These are phyloP conservation scores for Marsdenia floribunda DNA, from an alignment of 257 asterid species.

Conservation along the genomic window DNA sequence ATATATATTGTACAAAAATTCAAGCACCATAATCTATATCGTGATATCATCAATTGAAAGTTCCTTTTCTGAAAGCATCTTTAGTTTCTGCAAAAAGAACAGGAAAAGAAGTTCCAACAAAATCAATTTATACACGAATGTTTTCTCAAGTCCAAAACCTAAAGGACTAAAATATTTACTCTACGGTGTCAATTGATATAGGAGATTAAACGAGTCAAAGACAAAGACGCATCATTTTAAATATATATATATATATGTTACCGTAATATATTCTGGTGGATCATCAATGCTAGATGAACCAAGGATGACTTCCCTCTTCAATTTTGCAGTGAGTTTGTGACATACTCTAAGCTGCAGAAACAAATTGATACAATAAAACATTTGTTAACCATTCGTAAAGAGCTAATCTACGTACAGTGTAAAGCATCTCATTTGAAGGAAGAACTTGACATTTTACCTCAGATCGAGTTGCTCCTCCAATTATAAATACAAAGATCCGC, in stretches of 20 bases:
- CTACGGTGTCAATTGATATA: background rate
- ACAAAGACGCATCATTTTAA: background rate
- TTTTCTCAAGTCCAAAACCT: background rate
- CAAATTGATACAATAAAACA: background rate
- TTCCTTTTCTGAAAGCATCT: conserved; percentile 61
- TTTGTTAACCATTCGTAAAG: conserved; percentile 11
- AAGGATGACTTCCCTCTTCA: conserved; percentile 89
- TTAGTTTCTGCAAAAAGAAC: conserved; percentile 66
- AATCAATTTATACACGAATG: conserved; percentile 1
- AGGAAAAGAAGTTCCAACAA: background rate
- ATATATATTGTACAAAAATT: conserved; percentile 15
- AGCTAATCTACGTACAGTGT: background rate
- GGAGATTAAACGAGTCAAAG: background rate
- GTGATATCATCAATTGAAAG: conserved; percentile 36
- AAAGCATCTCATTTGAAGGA: conserved; percentile 11
- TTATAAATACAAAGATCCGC: conserved; percentile 74
- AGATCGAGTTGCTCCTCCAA: conserved; percentile 98
- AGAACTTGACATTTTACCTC: conserved; percentile 48
- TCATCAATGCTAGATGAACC: conserved; percentile 87
- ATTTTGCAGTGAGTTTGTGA: conserved; percentile 80
- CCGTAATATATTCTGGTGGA: conserved; percentile 85
- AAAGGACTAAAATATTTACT: background rate
- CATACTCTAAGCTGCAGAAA: conserved; percentile 76
- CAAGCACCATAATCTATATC: conserved; percentile 24
- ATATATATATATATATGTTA: conserved; percentile 21